Percentiles rank a stretch among this genome's conserved stretches.
phyloP scores from a whole-genome alignment of 2,329 filamentous ascomycete genomes.

The Calonectria pauciramosa region DNA sequence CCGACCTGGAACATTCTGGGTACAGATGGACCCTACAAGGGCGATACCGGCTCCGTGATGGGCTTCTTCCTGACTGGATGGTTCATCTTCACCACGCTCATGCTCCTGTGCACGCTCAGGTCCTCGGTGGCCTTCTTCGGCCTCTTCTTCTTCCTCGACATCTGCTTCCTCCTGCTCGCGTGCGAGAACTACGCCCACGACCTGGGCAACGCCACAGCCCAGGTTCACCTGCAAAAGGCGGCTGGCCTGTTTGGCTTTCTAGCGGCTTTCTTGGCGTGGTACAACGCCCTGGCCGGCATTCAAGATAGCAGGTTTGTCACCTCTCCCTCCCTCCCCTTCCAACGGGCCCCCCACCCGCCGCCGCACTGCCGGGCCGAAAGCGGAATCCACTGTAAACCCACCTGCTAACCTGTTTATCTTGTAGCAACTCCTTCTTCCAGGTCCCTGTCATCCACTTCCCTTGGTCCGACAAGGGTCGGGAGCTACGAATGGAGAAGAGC shows the following conservation, averaged over 20 bases:
- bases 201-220: constrained; percentile 61
- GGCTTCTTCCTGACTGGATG: constrained; percentile 84
- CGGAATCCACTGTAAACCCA: not conserved
- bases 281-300: constrained; percentile 86
- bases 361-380: not conserved
- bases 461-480: constrained; percentile 85
- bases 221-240: constrained; percentile 71
- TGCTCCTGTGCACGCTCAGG: constrained; percentile 80
- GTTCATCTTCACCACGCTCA: constrained; percentile 87
- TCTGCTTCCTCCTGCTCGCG: constrained; percentile 81
- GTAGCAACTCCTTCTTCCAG: constrained; percentile 88
- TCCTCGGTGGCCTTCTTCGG: constrained; percentile 84
- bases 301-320: constrained; percentile 74
- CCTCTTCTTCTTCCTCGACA: constrained; percentile 82
- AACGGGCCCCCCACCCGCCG: constrained; percentile 4
- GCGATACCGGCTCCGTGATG: constrained; percentile 68
- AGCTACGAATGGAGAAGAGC: constrained; percentile 64
- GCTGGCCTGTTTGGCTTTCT: constrained; percentile 86
- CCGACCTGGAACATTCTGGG: constrained; percentile 73
- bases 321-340: constrained; percentile 30
- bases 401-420: constrained; percentile 50
- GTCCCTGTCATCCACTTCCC: constrained; percentile 95
- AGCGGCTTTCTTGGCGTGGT: constrained; percentile 87
- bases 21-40: constrained; percentile 59
- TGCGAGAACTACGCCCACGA: constrained; percentile 71